Evolutionary conservation across 192 early-diverging fungal species (phyloP), one percentile per base, ranked within the genome.

Genomic region (Rhizophagus sp.): DNA sequence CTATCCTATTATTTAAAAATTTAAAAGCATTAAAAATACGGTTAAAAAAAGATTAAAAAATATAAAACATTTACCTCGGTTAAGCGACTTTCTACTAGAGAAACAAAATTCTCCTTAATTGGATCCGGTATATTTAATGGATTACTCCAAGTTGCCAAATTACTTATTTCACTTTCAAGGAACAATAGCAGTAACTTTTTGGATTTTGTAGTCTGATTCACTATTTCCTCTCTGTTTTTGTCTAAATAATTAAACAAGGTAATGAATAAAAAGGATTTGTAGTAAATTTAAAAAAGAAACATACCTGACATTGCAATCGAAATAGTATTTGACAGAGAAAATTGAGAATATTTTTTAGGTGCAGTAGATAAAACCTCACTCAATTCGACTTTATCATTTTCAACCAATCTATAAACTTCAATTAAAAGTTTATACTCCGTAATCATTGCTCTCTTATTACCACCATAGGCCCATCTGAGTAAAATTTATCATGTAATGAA

Each of bases 81-180:
- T 80, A 88, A 73, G 80, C 76, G 82, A 81, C 82, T 83, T 66
- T 83, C 83, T 13, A 82, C 69, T 2, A 36, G 47, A 62, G 75
- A 34, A 10, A 39, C 10, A 78, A 47, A 33, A 22, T 11, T 68
- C 15, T 78, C 76, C 39, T 68, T 78, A 52, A 52, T 52, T 62
- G 66, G 66, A 41, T 77, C 76, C 24, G 69, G 80, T 9, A 78
- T 66, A 77, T 91, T 92, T 8, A 94, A 87, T 1, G 96, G 94
- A 62, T 92, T 92, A 62, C 89, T 86, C 97, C 98, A 98, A 2
- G 94, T 91, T 22, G 91, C 88, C 80, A 97, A 84, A 24, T 95
- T 91, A 64, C 89, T 87, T 67, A 98, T 83, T 82, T 99, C 98
- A 78, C 93, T 95, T 82, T 97, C 97, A 33, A 97, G 81, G 57